Evolutionary conservation across 1,284 basidiomycete species (phyloP), one percentile per base, ranked within the genome.

Genomic region (Ustilago loliicola): DNA sequence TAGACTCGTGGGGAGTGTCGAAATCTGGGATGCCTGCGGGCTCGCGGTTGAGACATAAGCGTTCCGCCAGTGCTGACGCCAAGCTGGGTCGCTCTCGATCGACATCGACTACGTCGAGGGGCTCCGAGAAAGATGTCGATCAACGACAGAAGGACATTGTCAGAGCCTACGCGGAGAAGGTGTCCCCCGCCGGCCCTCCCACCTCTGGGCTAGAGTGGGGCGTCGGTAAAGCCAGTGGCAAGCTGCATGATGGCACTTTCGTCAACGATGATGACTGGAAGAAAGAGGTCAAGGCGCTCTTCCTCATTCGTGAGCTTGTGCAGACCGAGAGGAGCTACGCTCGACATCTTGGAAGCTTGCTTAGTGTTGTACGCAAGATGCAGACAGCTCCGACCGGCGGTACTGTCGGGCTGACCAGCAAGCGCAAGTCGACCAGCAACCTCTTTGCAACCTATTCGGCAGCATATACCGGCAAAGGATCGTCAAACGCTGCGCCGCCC

Each of bases 181-280:
- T 57, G 32, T 36, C 59, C 4, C 55, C 60, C 9, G 32, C 56
- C 2, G 66, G 62, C n/a, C 50, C 56, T 15, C 65, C 71, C 3
- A 66, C 66, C 9, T 53, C 65, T 1, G 67, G 71, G 9, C 64
- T 80, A 29, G 80, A 68, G 68, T 79, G 64, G 67, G 77, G 77
- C 13, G 77, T 80, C 3, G 82, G 82, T 47, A 78, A 76, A 36
- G 79, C 82, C 9, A 79, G 79, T 25, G 82, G 82, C 61, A 78
- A 80, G 51, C 57, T 75, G 23, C 79, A 76, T 23, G 74, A 79
- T 57, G 77, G 76, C 48, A 65, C 78, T 1, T 81, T 83, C 53
- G 75, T 79, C 54, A 81, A 85, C 54, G 83, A 84, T 34, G 82
- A 80, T 19, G 84, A 83, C 61, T 85, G 84, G 84, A 82, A 84